Percentiles rank a stretch among this genome's conserved stretches.
phyloP scores from a whole-genome alignment of 352 stramenopile species.

The Phytopythium boreale region DNA sequence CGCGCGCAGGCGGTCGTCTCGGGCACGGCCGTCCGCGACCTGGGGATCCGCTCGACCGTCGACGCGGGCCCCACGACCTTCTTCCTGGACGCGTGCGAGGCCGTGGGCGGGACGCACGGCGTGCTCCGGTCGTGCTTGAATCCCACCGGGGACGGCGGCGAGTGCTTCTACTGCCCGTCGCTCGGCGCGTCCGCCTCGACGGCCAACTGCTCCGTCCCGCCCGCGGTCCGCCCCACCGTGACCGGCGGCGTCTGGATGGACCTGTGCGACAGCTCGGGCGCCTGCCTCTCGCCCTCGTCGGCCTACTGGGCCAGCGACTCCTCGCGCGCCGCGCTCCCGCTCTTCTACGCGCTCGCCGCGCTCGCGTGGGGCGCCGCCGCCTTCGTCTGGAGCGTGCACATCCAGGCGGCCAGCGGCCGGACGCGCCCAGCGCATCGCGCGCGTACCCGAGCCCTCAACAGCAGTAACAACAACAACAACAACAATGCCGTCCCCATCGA shows the following conservation, averaged over 20 bases:
- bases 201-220: conserved; percentile 21
- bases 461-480: no score
- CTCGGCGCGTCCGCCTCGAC: no score
- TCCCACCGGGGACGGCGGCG: neutral
- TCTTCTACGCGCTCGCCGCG: conserved; percentile 33
- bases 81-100: conserved; percentile 57
- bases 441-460: neutral
- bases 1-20: conserved; percentile 15
- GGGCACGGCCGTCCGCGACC: conserved; percentile 2
- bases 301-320: neutral
- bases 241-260: conserved; percentile 47
- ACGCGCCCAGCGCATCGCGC: neutral
- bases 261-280: conserved; percentile 34
- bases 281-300: conserved; percentile 28
- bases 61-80: conserved; percentile 15
- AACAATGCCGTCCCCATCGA: neutral
- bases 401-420: conserved; percentile 23
- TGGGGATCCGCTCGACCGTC: neutral
- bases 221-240: conserved; percentile 24
- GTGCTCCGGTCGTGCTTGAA: conserved; percentile 52
- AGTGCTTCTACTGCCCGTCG: conserved; percentile 44
- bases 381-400: conserved; percentile 53
- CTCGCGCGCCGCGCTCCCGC: conserved; percentile 11
- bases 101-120: conserved; percentile 30
- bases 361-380: conserved; percentile 28